These are phyloP conservation scores for Carnegiea gigantea DNA, from an alignment of 179 eudicot species.

Conservation along the genomic window DNA sequence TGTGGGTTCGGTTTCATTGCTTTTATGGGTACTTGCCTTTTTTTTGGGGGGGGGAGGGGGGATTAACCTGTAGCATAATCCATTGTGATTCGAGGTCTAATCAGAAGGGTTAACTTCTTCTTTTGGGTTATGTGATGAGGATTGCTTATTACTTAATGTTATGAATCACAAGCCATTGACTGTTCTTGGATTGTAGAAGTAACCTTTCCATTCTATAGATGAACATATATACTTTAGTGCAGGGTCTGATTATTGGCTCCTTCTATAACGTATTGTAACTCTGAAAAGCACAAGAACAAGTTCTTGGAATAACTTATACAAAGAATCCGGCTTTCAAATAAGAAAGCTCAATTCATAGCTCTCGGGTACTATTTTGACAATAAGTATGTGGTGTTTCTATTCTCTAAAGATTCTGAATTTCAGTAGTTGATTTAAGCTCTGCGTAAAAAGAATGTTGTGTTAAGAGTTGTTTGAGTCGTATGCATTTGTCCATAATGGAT, in stretches of 20 bases:
- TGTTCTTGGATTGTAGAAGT: not conserved
- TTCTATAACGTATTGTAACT: not conserved
- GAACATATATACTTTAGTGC: not conserved
- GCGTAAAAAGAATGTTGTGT: not conserved
- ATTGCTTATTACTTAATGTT: not conserved
- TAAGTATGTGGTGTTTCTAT: not conserved
- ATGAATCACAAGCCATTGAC: not conserved
- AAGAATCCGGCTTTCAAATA: not conserved
- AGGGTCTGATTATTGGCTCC: not conserved
- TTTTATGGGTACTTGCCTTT: not conserved
- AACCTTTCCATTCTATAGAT: not conserved
- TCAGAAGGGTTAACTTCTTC: not conserved
- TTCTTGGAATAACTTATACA: not conserved
- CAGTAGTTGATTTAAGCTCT: not conserved
- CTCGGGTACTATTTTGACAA: not conserved
- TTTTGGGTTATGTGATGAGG: not conserved
- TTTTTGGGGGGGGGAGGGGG: not conserved
- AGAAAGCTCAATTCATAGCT: not conserved
- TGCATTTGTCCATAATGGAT: not conserved
- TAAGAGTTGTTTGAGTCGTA: not conserved
- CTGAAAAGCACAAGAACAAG: not conserved
- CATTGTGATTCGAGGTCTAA: not conserved
- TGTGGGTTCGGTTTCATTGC: conserved; percentile 7
- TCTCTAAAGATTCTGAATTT: not conserved
- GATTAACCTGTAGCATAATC: not conserved